A percentile compares a stretch with the other conserved stretches of the same genome.
These are phyloP conservation scores for Spirogloea muscicola DNA, from an alignment of 139 green algal genomes.

Conservation along the genomic window DNA sequence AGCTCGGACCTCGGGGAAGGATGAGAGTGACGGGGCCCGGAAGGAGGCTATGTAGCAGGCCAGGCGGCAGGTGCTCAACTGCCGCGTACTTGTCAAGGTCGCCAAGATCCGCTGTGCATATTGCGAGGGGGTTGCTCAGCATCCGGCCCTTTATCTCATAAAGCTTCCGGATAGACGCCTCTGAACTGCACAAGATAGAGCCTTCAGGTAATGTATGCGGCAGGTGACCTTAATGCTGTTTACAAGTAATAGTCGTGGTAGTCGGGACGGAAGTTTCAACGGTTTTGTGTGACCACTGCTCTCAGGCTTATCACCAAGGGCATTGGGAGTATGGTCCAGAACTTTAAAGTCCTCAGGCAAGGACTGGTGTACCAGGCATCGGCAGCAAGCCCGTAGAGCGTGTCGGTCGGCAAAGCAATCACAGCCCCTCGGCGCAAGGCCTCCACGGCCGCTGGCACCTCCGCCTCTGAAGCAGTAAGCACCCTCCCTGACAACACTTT, in stretches of 20 bases:
- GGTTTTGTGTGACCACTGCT: too few species aligned
- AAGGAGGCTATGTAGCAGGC: conserved; percentile 35
- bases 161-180: conserved; percentile 25
- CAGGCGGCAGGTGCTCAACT: conserved; percentile 41
- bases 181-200: conserved; percentile 33
- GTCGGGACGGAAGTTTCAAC: too few species aligned
- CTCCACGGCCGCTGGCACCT: conserved; percentile 15
- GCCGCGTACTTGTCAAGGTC: conserved; percentile 43
- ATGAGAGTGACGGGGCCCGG: conserved; percentile 49
- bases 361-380: conserved; percentile 10
- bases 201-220: too few species aligned
- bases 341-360: neutral
- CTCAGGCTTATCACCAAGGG: too few species aligned
- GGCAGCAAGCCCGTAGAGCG: conserved; percentile 50
- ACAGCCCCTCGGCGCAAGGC: conserved; percentile 29
- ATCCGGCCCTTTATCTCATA: conserved; percentile 50
- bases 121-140: conserved; percentile 41
- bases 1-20: conserved; percentile 16
- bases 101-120: conserved; percentile 47
- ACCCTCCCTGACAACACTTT: too few species aligned
- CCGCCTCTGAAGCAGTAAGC: neutral
- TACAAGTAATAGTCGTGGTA: too few species aligned
- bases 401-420: conserved; percentile 53
- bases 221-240: too few species aligned
- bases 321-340: too few species aligned